These are phyloP conservation scores for Aureobasidium sp. DNA, from an alignment of 2,329 filamentous ascomycete genomes.

Conservation along the genomic window DNA sequence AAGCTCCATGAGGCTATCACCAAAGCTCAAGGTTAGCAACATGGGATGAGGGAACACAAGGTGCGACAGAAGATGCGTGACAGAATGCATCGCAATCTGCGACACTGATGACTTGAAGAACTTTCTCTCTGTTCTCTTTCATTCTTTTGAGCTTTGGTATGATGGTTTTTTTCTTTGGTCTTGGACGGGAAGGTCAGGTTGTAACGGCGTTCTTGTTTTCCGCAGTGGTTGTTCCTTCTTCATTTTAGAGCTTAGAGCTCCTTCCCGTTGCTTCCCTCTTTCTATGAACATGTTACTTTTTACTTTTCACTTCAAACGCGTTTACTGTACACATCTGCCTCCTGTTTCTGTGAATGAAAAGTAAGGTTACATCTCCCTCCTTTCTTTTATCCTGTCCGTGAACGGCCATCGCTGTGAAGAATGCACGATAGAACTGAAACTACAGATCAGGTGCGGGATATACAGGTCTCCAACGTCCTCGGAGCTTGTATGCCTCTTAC, in stretches of 20 bases:
- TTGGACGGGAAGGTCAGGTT: not conserved
- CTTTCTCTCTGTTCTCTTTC: not conserved
- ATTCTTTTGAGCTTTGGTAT: not conserved
- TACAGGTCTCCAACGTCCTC: too few relatives aligned
- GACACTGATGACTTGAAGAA: not conserved
- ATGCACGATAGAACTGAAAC: too few relatives aligned
- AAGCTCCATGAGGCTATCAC: slow-evolving; percentile 40
- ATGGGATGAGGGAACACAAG: not conserved
- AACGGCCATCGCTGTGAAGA: too few relatives aligned
- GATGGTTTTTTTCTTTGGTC: not conserved
- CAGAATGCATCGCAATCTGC: not conserved
- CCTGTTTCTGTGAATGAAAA: too few relatives aligned
- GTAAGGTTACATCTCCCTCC: too few relatives aligned
- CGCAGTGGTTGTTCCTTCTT: not conserved
- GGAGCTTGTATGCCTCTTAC: too few relatives aligned
- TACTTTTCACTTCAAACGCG: too few relatives aligned
- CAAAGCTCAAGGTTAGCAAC: not conserved
- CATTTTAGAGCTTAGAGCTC: not conserved
- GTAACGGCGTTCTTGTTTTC: not conserved
- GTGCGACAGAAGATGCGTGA: not conserved
- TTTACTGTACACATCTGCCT: too few relatives aligned
- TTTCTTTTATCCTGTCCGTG: too few relatives aligned
- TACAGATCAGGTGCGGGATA: too few relatives aligned
- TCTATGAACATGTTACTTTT: too few relatives aligned
- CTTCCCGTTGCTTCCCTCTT: not conserved